Evolutionary conservation across 495 filamentous ascomycete genomes (phyloP), one percentile per base, ranked within the genome.

Genomic region (Parathielavia appendiculata): DNA sequence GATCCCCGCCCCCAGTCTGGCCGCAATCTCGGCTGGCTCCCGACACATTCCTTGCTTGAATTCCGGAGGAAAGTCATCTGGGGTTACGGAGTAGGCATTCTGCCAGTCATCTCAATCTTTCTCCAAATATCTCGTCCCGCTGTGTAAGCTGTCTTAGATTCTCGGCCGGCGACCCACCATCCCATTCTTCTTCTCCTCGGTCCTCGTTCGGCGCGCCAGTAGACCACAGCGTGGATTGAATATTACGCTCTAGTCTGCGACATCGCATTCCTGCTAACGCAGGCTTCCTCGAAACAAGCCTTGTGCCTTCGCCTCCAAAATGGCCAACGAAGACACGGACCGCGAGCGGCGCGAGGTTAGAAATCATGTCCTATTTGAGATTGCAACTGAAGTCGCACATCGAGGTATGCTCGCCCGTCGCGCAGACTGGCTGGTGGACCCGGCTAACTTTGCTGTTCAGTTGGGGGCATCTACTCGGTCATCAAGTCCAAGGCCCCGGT

Each of bases 401-500:
- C 84, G 95, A 76, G 89, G 89, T 90, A 81, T 54, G 76, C 69
- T 20, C 34, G 16, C 10, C n/a, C 5, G 4, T 34, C 2, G 35
- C 32, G 35, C 36, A 14, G 49, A 7, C 9, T 35, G 46, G 26
- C 35, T 30, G 44, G 20, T 48, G 34, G 34, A 6, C 45, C n/a
- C 35, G 36, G 51, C 61, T 65, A 52, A 62, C 63, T 41, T 14
- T 36, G 17, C 22, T 35, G n/a, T 53, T 38, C 58, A 92, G 93
- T 98, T 56, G 93, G 93, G 68, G 93, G 93, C 61, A 98, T 98
- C 75, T 98, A 98, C 77, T 97, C 92, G 14, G 93, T 98, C 52
- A 84, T 98, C 69, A 98, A 98, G 76, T 98, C 93, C 52, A 98
- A 98, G 73, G 92, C 93, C 19, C 92, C 93, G 10, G 92, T 98